A percentile compares a stretch with the other conserved stretches of the same genome.
Conservation (phyloP, 2,329 filamentous ascomycete genomes). For the Arachnomyces sp. region DNA sequence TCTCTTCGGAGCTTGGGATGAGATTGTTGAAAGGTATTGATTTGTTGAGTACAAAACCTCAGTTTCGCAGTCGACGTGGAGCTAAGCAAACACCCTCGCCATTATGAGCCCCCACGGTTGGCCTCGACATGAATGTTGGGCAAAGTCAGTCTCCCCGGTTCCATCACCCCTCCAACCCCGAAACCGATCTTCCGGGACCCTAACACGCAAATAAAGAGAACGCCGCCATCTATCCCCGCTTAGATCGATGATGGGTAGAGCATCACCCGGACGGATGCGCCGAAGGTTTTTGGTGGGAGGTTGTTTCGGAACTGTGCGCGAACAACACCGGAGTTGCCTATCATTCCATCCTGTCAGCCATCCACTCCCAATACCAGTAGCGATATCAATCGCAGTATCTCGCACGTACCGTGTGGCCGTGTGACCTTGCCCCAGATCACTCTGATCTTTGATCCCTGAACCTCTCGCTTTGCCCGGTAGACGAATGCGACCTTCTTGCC, state of each 20-base stretch:
- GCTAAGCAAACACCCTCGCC: too few relatives aligned
- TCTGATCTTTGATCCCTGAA: constrained; percentile 96
- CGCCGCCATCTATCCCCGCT: constrained; percentile 35
- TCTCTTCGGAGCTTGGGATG: too few relatives aligned
- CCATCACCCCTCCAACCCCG: constrained; percentile 23
- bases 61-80: too few relatives aligned
- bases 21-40: too few relatives aligned
- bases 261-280: constrained; percentile 93
- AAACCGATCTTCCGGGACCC: constrained; percentile 4
- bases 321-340: constrained; percentile 96
- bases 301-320: constrained; percentile 95
- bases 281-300: constrained; percentile 93
- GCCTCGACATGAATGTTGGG: too few relatives aligned
- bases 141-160: constrained; percentile 8
- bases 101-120: too few relatives aligned
- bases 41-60: too few relatives aligned
- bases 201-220: constrained; percentile 27
- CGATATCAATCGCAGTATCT: not conserved
- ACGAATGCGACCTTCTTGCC: constrained; percentile 99
- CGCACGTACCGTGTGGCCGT: constrained; percentile 73
- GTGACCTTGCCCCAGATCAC: constrained; percentile 99
- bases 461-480: constrained; percentile 90
- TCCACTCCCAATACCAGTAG: not conserved
- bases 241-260: constrained; percentile 98
- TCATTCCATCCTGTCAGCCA: constrained; percentile 5